Evolutionary conservation across 441 rosid species (phyloP).

Genomic region (Codiaeum variegatum): DNA sequence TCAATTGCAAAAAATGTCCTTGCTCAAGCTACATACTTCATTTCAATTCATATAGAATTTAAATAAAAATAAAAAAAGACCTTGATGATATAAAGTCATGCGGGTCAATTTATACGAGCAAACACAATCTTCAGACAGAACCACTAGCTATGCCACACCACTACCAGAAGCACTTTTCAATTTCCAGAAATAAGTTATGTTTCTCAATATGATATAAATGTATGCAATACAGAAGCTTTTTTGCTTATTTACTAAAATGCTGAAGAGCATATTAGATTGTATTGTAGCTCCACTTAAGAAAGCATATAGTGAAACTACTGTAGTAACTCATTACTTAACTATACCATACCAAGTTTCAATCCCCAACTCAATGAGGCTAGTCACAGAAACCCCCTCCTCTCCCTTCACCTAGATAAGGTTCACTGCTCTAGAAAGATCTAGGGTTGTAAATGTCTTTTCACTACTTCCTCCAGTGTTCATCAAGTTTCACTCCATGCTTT

Average conservation of each 20-base stretch:
- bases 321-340: background rate
- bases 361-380: background rate
- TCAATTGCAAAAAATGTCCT: background rate
- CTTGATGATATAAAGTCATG: background rate
- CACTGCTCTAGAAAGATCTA: background rate
- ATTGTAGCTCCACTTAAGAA: background rate
- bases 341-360: background rate
- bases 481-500: background rate
- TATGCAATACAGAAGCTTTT: background rate
- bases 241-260: background rate
- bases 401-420: background rate
- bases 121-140: conserved; percentile 8
- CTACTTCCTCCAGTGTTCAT: background rate
- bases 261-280: background rate
- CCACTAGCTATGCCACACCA: background rate
- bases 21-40: background rate
- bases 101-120: background rate
- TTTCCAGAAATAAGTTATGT: background rate
- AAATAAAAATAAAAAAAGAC: background rate
- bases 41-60: background rate
- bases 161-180: background rate
- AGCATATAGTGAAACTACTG: background rate
- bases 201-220: background rate
- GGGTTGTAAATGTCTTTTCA: background rate
- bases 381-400: background rate